Evolutionary conservation across 495 filamentous ascomycete genomes (phyloP), one percentile per base, ranked within the genome.

Genomic region (Staphylotrichum tortipilum): DNA sequence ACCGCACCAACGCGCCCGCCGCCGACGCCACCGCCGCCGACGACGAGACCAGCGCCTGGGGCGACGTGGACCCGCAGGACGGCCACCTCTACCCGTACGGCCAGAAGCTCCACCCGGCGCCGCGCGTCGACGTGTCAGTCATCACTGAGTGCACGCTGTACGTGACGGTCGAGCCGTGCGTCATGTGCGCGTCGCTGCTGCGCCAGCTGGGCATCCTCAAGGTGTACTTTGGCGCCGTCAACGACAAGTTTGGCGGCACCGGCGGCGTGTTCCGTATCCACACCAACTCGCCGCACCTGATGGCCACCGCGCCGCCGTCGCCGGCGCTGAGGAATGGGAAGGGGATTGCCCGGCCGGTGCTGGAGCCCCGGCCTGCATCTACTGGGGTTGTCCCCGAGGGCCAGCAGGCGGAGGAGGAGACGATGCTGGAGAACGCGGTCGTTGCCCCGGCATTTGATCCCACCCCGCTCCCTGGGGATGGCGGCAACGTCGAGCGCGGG

Each of bases 131-230:
- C 43, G 71, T 74, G 6, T 74, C 71, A 7, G 72, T 87, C 45
- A 72, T 97, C 54, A 60, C 66, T 22, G 77, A 85, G 33, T 88
- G 84, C 35, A 81, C 84, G 57, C 78, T 97, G 24, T 98, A 98
- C 64, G 92, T 98, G 28, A 97, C 92, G 0, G 90, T 97, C 42
- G 92, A 98, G 63, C 92, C 92, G 2, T 98, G 92, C 63, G 82
- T 98, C 59, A 98, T 98, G 92, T 98, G 92, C 61, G 91, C 92
- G 2, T 89, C 88, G n/a, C 78, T 89, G 23, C 76, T 98, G 26
- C 81, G 86, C 24, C 94, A 97, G 63, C 79, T 88, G 44, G 74
- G 78, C 6, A 84, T 98, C 60, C 76, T 83, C 46, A 80, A 77
- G 44, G 92, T 97, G 2, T 96, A 86, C 67, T 97, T 86, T 65